phyloP scores from a whole-genome alignment of 129 eudicot species.

The Glebionis coronaria region DNA sequence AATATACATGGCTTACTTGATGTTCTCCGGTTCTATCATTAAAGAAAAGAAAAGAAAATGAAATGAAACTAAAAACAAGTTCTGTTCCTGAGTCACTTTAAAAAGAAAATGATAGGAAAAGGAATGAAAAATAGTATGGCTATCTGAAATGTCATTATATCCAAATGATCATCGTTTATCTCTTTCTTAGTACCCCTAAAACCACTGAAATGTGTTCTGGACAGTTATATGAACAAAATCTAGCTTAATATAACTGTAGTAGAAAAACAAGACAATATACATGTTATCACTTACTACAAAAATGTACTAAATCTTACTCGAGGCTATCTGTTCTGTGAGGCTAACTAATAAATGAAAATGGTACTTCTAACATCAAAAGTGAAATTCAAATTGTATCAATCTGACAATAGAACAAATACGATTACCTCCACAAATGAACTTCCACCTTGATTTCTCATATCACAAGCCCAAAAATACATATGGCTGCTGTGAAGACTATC shows the following conservation, averaged over 20 bases:
- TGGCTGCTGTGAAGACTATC: constrained; percentile 74
- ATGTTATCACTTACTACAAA: neutral
- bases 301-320: constrained; percentile 56
- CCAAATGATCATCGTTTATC: constrained; percentile 70
- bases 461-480: constrained; percentile 92
- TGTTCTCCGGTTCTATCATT: too few species aligned
- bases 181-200: constrained; percentile 69
- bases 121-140: too few species aligned
- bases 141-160: constrained; percentile 59
- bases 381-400: too few species aligned
- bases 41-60: too few species aligned
- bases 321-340: constrained; percentile 73
- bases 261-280: constrained; percentile 24
- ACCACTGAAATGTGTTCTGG: constrained; percentile 83
- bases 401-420: neutral
- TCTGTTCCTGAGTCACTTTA: too few species aligned
- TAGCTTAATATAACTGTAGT: constrained; percentile 86
- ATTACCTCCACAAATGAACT: constrained; percentile 98
- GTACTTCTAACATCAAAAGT: too few species aligned
- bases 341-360: too few species aligned
- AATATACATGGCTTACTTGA: too few species aligned
- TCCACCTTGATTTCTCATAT: constrained; percentile 99
- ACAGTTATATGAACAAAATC: constrained; percentile 94
- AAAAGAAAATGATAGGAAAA: too few species aligned
- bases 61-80: too few species aligned